These are phyloP conservation scores for Porogramme epimiltina DNA, from an alignment of 1,284 basidiomycete genomes.

Conservation along the genomic window DNA sequence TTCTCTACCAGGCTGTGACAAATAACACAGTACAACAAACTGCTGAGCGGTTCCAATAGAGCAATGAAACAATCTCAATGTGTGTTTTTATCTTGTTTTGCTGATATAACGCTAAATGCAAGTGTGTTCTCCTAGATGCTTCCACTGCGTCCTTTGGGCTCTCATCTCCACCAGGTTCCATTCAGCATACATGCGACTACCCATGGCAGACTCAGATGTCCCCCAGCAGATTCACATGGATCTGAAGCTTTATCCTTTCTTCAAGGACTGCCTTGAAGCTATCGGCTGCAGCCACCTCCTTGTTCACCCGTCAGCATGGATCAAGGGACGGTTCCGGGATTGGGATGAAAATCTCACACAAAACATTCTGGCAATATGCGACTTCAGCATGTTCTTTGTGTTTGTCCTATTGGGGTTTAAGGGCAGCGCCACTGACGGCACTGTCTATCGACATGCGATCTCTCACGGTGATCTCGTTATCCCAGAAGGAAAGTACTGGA, in stretches of 20 bases:
- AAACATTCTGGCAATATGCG: slow-evolving; percentile 27
- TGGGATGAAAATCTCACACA: slow-evolving; percentile 28
- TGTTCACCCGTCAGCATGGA: slow-evolving; percentile 3
- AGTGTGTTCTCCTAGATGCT: no score
- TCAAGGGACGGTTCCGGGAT: slow-evolving; percentile 11
- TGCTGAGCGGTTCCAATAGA: slow-evolving; percentile 22
- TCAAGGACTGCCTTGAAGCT: slow-evolving; percentile 23
- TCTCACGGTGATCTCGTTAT: slow-evolving; percentile 11
- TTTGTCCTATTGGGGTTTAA: slow-evolving; percentile 39
- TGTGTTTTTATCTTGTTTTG: slow-evolving; percentile 2
- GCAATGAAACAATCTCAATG: slow-evolving; percentile 20
- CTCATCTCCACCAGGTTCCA: no score
- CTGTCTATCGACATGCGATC: slow-evolving; percentile 27
- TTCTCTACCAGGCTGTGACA: slow-evolving; percentile 16
- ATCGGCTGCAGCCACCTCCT: slow-evolving; percentile 29
- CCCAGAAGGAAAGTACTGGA: slow-evolving; percentile 25
- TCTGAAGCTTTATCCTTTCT: slow-evolving; percentile 24
- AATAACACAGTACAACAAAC: slow-evolving; percentile 10
- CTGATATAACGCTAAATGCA: no score
- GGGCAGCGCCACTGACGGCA: slow-evolving; percentile 36
- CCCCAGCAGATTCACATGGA: slow-evolving; percentile 13
- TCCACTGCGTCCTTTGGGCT: no score
- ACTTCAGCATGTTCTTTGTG: slow-evolving; percentile 29
- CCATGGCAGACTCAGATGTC: neutral
- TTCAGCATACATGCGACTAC: no score